Base-by-base conservation (phyloP, 345 rosid genomes). In the Dipteronia dyeriana region DNA sequence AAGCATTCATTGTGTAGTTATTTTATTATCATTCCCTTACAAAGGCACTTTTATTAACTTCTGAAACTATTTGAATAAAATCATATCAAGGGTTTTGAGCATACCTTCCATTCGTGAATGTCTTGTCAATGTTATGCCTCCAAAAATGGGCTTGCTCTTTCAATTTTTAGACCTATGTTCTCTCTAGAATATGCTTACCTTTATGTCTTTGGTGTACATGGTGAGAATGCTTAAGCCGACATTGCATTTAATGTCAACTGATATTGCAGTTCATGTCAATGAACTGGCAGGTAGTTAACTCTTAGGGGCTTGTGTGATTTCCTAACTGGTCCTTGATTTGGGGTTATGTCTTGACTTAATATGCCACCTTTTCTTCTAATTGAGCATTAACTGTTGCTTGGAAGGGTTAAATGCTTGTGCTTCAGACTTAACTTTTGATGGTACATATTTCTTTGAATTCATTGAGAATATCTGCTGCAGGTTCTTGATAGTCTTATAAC, bases 401-500 rank as follows among this genome's bases (percentile, higher is more conserved):
- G 23, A 25, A 59, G 26, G 63, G 63, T 59, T 4, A 59, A 59
- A 19, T 59, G 63, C 26, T 4, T 59, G 11, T 59, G 25, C 63
- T 19, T 59, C 23, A 22, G 11, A 7, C 63, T 59, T 53, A 59
- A 59, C 12, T 66, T 23, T 23, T 72, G 11, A 54, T n/a, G 17
- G n/a, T 53, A 45, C 49, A 45, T 23, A 54, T 62, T 70, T 51
- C 17, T 14, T 22, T 72, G 22, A 51, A 49, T 74, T 66, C 11
- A 23, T 69, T 73, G 39, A 51, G n/a, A 78, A 66, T 73, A 66
- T 66, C 39, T 56, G 66, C 12, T 78, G 80, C 91, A 97, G 98
- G 93, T 94, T 71, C 87, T 97, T 78, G 98, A 94, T 82, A 84
- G 82, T 71, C 91, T 94, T 81, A 60, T 92, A 20, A 84, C 92